Base-by-base conservation (phyloP, 2,329 filamentous ascomycete genomes). In the Colletotrichum truncatum region DNA sequence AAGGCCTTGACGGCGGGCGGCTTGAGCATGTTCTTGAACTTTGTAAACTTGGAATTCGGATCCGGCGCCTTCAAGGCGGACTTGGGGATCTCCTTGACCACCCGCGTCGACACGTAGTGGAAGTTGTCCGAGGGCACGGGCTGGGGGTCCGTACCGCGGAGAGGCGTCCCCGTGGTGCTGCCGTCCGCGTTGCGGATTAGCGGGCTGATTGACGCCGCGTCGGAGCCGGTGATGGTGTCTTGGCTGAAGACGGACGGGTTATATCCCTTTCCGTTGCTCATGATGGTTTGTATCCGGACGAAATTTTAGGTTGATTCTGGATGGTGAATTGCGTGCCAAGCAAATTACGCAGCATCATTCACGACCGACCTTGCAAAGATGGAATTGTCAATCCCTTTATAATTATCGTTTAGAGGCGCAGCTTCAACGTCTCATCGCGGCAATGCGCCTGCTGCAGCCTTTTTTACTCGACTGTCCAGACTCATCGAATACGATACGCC, bases 51-150 rank as follows among this genome's bases (percentile, higher is more conserved):
- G 9, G 53, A 56, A 16, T 58, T 30, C 5, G 66, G 25, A 23
- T 67, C 57, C 8, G 64, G 28, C 10, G 46, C 8, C n/a, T 67
- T 68, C 25, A 21, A 28, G 28, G 46, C 32, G 6, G 62, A 58
- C 36, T 58, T 52, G 28, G 63, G 63, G 0, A 65, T 62, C 18
- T 63, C 63, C 18, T 68, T 67, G 30, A 64, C 64, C 6, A 68
- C 58, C 8, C 58, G 51, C 21, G 46, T 64, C 7, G 64, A 57
- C 18, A 55, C 39, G 36, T 49, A 38, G 57, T 66, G 53, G 56
- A 32, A 67, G 51, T 66, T 36, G 38, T 67, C 66, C 10, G 55
- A 12, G 25, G 36, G 18, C 1, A 43, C 12, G 10, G 65, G 57
- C 32, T 55, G 51, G 9, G 45, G 62, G 2, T 65, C 45, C 2